Evolutionary conservation across 257 asterid genomes (phyloP).

Genomic region (Buddleja alternifolia): DNA sequence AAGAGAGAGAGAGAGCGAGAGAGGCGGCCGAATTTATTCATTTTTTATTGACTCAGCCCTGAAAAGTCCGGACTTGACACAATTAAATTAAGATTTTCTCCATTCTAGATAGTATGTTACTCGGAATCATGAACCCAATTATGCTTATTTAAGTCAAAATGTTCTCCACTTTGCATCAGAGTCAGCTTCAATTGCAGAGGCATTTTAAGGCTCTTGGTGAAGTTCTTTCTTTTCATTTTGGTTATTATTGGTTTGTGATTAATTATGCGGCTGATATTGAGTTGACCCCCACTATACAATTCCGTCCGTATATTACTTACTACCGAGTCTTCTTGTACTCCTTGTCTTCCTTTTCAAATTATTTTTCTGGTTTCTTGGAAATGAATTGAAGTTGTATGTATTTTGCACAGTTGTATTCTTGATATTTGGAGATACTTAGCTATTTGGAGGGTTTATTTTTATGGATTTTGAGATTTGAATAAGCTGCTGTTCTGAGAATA

Average conservation of each 20-base stretch:
- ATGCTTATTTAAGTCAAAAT: background rate
- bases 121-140: background rate
- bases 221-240: background rate
- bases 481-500: too few relatives aligned
- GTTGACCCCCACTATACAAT: slow-evolving; percentile 36
- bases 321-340: background rate
- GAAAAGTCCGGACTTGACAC: background rate
- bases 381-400: slow-evolving; percentile 14
- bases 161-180: background rate
- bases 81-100: background rate
- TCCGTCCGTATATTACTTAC: background rate
- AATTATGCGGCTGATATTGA: slow-evolving; percentile 33
- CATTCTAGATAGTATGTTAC: background rate
- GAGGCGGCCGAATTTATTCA: too few relatives aligned
- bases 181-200: background rate
- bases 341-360: background rate
- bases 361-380: slow-evolving; percentile 1
- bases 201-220: background rate
- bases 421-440: slow-evolving; percentile 1
- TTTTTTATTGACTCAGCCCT: background rate
- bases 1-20: background rate
- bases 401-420: slow-evolving; percentile 9
- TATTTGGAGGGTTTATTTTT: background rate
- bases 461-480: slow-evolving; percentile 16
- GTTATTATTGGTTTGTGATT: background rate